These are phyloP conservation scores for Acephala macrosclerotiorum DNA, from an alignment of 2,329 filamentous ascomycete species.

Conservation along the genomic window DNA sequence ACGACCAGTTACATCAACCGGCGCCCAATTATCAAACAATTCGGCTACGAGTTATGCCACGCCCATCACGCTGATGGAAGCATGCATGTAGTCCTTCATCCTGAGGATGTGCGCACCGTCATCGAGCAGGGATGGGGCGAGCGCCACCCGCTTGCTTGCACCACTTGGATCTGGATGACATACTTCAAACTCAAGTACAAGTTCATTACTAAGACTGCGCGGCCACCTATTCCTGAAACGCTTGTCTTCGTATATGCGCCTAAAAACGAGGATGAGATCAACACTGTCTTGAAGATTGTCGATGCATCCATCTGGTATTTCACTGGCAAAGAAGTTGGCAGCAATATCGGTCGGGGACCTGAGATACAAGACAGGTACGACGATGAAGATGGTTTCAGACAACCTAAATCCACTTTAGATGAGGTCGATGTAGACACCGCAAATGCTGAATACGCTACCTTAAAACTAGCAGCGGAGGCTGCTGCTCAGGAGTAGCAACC, in stretches of 20 bases:
- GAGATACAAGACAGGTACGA: not conserved
- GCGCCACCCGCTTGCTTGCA: not conserved
- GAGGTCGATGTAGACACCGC: not conserved
- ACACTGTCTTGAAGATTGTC: not conserved
- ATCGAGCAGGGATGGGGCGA: conserved; percentile 2
- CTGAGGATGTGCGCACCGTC: not conserved
- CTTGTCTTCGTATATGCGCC: not conserved
- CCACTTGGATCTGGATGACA: not conserved
- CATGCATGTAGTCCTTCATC: conserved; percentile 5
- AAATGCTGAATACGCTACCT: not conserved
- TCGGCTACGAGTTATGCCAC: conserved; percentile 3
- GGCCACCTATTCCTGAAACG: not conserved
- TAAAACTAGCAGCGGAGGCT: too few relatives aligned
- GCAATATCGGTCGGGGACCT: not conserved
- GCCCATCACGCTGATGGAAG: conserved; percentile 1
- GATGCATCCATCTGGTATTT: not conserved
- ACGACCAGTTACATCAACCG: not conserved
- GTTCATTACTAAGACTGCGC: not conserved
- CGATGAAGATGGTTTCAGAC: not conserved
- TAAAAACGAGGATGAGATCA: not conserved
- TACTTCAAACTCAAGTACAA: not conserved
- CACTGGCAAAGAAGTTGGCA: not conserved
- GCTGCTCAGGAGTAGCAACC: too few relatives aligned
- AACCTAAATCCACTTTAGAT: not conserved
- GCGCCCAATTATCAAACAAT: not conserved